Evolutionary conservation across 352 stramenopile genomes (phyloP), one percentile per base, ranked within the genome.

Genomic region (Globisporangium ultimum): DNA sequence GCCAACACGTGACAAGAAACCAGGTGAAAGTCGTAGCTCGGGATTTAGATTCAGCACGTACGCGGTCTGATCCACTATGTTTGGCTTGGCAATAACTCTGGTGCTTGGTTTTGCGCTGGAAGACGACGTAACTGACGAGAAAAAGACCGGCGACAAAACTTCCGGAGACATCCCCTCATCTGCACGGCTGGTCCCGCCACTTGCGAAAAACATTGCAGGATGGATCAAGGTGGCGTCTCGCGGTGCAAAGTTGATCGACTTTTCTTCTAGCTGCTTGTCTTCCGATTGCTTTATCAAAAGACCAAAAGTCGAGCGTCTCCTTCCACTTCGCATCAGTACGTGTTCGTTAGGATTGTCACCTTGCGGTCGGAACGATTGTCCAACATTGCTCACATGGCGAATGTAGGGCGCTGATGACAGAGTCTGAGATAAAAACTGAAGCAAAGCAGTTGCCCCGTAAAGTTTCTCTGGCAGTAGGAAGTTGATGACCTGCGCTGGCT

Each of bases 21-120:
- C 78, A 53, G 78, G 76, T 4, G 84, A 89, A 15, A 91, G 70
- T 5, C 86, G 77, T 40, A 95, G 66, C 59, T 95, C 86, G 1
- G 86, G 81, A 34, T 93, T 95, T 46, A 95, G 52, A 55, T 95
- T 95, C 48, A 95, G 56, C 22, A 91, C 79, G 40, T 93, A 95
- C 2, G 76, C 77, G 17, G 70, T 67, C 1, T 87, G 67, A 14
- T 72, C 78, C n/a, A 68, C 45, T n/a, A 53, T 45, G 3, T 53
- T 55, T 18, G 49, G 50, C 21, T 56, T 55, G 8, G 47, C 45
- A 2, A 15, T 10, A 10, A 36, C 28, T 36, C 28, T 53, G 22
- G 18, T 34, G 12, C 32, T 24, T 38, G 46, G 8, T 17, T 28
- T 53, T 45, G 17, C 7, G 13, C 40, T 15, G 40, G 40, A 45